Evolutionary conservation across 495 filamentous ascomycete species (phyloP), one percentile per base, ranked within the genome.

Genomic region (Xylaria curta): DNA sequence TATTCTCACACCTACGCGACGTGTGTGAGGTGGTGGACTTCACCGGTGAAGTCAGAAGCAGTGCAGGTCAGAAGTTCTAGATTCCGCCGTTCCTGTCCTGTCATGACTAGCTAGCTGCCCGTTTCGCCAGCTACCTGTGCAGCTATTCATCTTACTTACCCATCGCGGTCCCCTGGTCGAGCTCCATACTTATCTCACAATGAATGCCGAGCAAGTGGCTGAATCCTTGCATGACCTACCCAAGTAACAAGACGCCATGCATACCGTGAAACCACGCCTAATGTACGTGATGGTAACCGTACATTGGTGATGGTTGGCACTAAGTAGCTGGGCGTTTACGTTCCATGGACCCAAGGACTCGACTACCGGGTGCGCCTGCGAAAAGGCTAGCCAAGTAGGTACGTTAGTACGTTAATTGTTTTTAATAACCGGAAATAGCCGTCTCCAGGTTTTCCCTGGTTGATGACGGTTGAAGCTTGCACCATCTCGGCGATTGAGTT

Each of bases 171-270:
- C 38, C 38, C 38, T 42, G 12, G 38, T 42, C 38, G 4, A n/a
- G 9, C 2, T n/a, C 46, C 19, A 49, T n/a, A 49, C 7, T 3
- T 49, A 49, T 51, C 47, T 51, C 47, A 19, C 19, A 51, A 24
- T 51, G 47, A 53, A 53, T 54, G 46, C 64, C 64, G 64, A 54
- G 64, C n/a, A 36, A 19, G 42, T 36, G 64, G 63, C 46, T 62
- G 59, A 62, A 36, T 62, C n/a, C 38, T 24, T 62, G 59, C 59
- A 62, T 62, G 38, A 42, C n/a, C 5, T 17, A 46, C 42, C 12
- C 17, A 40, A 38, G 9, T 13, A n/a, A 10, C 13, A 13, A 51
- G 8, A 21, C n/a, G 47, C 47, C 47, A 51, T 51, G n/a, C 47
- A 51, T 51, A n/a, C 47, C 47, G 12, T 51, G 47, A 51, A 51